These are phyloP conservation scores for Mycena belliarum DNA, from an alignment of 768 basidiomycete genomes.

Conservation along the genomic window DNA sequence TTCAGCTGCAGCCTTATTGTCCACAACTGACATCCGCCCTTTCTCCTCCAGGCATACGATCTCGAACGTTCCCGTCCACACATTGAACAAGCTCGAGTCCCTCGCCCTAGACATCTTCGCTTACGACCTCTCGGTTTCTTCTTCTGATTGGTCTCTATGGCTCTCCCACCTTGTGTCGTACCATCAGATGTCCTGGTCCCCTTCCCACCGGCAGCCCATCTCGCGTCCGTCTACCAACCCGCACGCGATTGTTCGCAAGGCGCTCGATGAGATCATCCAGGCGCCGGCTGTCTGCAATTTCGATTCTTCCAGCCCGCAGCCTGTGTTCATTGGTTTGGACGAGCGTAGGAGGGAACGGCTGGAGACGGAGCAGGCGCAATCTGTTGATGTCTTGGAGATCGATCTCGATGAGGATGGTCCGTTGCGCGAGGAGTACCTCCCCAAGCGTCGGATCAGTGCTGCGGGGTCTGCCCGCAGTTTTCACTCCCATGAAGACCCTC, in stretches of 20 bases:
- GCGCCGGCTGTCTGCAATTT: constrained; percentile 39
- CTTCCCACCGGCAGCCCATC: constrained; percentile 69
- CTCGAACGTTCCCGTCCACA: constrained; percentile 70
- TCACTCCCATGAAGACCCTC: constrained; percentile 14
- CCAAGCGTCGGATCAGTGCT: constrained; percentile 59
- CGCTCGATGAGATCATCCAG: constrained; percentile 69
- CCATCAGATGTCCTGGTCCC: constrained; percentile 62
- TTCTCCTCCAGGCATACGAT: constrained; percentile 68
- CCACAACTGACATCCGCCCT: constrained; percentile 5
- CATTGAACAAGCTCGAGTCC: constrained; percentile 71
- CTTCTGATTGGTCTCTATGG: constrained; percentile 71
- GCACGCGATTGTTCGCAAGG: constrained; percentile 64
- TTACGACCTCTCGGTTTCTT: constrained; percentile 69
- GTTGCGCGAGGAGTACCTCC: constrained; percentile 78
- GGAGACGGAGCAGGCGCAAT: constrained; percentile 43
- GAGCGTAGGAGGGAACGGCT: constrained; percentile 57
- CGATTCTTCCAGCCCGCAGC: constrained; percentile 46
- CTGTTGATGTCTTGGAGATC: constrained; percentile 62
- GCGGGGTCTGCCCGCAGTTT: constrained; percentile 27
- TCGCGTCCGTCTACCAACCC: constrained; percentile 76
- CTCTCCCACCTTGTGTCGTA: constrained; percentile 64
- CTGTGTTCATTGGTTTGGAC: constrained; percentile 73
- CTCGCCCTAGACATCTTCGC: constrained; percentile 69
- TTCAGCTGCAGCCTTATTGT: neutral
- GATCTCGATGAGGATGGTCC: constrained; percentile 85